Base-by-base conservation (phyloP, 371 early-diverging fungal species). In the Mortierella sp. region DNA sequence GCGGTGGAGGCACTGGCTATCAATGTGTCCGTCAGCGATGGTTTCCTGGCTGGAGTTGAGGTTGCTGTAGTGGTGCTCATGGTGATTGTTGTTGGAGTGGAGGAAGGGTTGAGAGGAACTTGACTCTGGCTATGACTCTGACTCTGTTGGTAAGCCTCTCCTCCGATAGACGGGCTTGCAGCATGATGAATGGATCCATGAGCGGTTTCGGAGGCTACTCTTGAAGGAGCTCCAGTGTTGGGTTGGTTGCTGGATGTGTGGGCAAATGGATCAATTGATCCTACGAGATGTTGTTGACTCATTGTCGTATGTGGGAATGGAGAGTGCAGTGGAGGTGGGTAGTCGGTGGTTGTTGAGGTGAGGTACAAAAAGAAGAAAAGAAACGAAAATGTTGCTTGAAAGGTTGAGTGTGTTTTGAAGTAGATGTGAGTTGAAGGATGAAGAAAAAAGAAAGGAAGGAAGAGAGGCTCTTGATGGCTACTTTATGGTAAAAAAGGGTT, bases 11-110 rank as follows among this genome's bases (percentile, higher is more conserved):
- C 79, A 21, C 63, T 52, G 6, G 76, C 58, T 24, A 78, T 68
- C 54, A 79, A 65, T 24, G 71, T 65, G 4, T 75, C 82, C 0
- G 78, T 54, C 34, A 83, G 16, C 11, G 83, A 83, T 19, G 57
- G 58, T 47, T 70, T 79, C 38, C 79, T 73, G 26, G 10, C 55
- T 13, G 8, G 10, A 54, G 34, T 26, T 34, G 42, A 8, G 21
- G 24, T 21, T 65, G 42, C 10, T 9, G 68, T 31, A 1, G 73
- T 19, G 10, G 73, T 38, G 38, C n/a, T 73, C 10, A 9, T 4
- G 31, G 58, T 24, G 24, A 24, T 60, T 60, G 31, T 31, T 31
- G 34, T 1, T 50, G 50, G 21, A 21, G 38, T 9, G 0, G 42
- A 65, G 19, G 42, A 65, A 38, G 38, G 10, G 24, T 65, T 34